Conservation (phyloP, 805 yeast species). For the Wickerhamomyces alni region DNA sequence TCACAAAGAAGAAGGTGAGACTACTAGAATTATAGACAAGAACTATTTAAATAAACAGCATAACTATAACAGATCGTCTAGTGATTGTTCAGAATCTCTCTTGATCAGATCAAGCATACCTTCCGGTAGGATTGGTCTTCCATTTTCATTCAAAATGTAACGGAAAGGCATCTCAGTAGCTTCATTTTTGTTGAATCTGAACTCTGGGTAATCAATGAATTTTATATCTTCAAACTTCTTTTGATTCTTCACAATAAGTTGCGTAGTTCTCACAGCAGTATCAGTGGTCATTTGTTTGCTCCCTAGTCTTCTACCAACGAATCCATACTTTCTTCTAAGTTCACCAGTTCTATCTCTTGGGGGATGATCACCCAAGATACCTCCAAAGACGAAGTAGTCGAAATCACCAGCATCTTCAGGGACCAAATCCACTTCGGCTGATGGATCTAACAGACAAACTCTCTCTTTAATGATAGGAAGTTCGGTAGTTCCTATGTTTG, state of each 20-base stretch:
- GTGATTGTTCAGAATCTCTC: slow-evolving; percentile 76
- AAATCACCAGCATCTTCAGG: slow-evolving; percentile 64
- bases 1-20: slow-evolving; percentile 25
- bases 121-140: slow-evolving; percentile 78
- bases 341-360: slow-evolving; percentile 90
- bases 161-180: slow-evolving; percentile 98
- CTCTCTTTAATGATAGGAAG: slow-evolving; percentile 42
- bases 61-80: slow-evolving; percentile 50
- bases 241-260: slow-evolving; percentile 59
- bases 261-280: slow-evolving; percentile 92
- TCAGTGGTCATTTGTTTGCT: slow-evolving; percentile 94
- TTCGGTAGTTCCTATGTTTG: slow-evolving; percentile 30
- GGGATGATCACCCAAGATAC: slow-evolving; percentile 92
- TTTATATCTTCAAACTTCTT: slow-evolving; percentile 62
- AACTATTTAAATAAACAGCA: not conserved
- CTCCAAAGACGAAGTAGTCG: slow-evolving; percentile 93
- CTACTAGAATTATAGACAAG: not conserved
- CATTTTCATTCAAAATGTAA: slow-evolving; percentile 59
- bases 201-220: slow-evolving; percentile 91
- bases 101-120: slow-evolving; percentile 89
- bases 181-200: slow-evolving; percentile 80
- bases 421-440: slow-evolving; percentile 65
- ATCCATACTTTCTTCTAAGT: slow-evolving; percentile 71
- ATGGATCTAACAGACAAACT: slow-evolving; percentile 86
- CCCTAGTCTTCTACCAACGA: slow-evolving; percentile 84